Conservation (phyloP, 345 rosid genomes). For the Camelina laxa region DNA sequence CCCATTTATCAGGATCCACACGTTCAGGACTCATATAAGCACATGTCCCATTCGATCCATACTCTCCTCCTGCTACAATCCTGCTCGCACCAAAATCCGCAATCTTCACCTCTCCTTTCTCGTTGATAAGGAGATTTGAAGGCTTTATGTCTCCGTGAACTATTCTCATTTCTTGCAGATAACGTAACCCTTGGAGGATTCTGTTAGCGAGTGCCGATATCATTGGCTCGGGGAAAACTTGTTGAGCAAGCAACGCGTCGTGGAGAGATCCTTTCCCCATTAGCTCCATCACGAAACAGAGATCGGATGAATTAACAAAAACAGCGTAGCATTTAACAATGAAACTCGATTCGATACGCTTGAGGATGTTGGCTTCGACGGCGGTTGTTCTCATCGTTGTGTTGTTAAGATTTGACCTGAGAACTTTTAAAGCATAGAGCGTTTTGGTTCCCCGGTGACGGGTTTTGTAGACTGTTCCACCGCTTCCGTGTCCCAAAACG, state of each 20-base stretch:
- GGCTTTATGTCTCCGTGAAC: constrained; percentile 78
- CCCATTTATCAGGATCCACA: constrained; percentile 62
- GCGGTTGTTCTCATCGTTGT: constrained; percentile 2
- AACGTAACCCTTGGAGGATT: constrained; percentile 54
- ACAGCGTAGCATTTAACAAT: constrained; percentile 58
- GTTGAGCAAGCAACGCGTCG: constrained; percentile 39
- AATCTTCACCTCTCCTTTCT: constrained; percentile 58
- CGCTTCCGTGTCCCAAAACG: constrained; percentile 65
- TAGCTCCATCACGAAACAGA: constrained; percentile 67
- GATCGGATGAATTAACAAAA: constrained; percentile 43
- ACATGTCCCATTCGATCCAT: constrained; percentile 56
- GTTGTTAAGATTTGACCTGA: constrained; percentile 47
- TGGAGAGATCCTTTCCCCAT: constrained; percentile 65
- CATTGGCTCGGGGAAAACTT: constrained; percentile 42
- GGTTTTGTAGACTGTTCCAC: constrained; percentile 68
- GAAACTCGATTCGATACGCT: constrained; percentile 52
- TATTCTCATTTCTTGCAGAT: constrained; percentile 58
- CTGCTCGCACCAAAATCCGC: constrained; percentile 76
- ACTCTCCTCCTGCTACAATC: constrained; percentile 44
- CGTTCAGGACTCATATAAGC: constrained; percentile 82
- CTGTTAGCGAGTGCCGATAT: constrained; percentile 49
- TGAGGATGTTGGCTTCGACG: constrained; percentile 60
- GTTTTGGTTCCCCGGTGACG: constrained; percentile 44
- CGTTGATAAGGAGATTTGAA: constrained; percentile 61
- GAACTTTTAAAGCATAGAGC: constrained; percentile 57